Evolutionary conservation across 2,329 filamentous ascomycete species (phyloP), one percentile per base, ranked within the genome.

Genomic region (Microdochium trichocladiopsis): DNA sequence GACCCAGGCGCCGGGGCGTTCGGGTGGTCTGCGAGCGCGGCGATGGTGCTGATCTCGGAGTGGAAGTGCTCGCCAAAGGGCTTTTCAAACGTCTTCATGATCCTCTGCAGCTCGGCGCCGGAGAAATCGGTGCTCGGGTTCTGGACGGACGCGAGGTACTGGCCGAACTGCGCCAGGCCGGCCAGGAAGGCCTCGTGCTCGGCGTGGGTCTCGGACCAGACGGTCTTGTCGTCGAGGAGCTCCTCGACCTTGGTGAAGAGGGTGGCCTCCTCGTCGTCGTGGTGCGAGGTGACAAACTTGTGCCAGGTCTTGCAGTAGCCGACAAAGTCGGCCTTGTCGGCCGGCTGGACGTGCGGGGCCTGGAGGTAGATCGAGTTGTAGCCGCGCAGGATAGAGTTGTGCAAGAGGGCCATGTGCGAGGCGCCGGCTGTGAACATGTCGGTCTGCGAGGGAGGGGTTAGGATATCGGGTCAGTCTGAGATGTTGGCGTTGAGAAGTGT

Each of bases 351-450:
- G 58, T 77, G 69, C 11, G 74, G 72, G 1, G 79, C 80, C 63
- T 85, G 82, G 41, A 77, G 73, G 62, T 79, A 83, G 61, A 86
- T 83, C 60, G 74, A 78, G 66, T 86, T 86, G 70, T 80, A 83
- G 51, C 80, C 79, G 43, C 82, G 79, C 56, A 85, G 77, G 59
- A 86, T 78, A 52, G 77, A 70, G 60, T 86, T 86, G 71, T 86
- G 81, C 49, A 83, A 69, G 50, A 84, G 64, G 2, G 75, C 72
- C 81, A 84, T 85, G 65, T 85, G 78, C 16, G 79, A 81, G 0
- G 82, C 80, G 22, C 78, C 78, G 0, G 72, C 73, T 1, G 78
- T 81, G 64, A 83, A 84, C 57, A 82, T 70, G 59, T 84, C 79
- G 36, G 75, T 76, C 75, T 80, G 55, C 22, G 14, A 25, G n/a